A percentile compares a stretch with the other conserved stretches of the same genome.
phyloP scores from a whole-genome alignment of 169 alveolate species.

The Cryptosporidium felis region DNA sequence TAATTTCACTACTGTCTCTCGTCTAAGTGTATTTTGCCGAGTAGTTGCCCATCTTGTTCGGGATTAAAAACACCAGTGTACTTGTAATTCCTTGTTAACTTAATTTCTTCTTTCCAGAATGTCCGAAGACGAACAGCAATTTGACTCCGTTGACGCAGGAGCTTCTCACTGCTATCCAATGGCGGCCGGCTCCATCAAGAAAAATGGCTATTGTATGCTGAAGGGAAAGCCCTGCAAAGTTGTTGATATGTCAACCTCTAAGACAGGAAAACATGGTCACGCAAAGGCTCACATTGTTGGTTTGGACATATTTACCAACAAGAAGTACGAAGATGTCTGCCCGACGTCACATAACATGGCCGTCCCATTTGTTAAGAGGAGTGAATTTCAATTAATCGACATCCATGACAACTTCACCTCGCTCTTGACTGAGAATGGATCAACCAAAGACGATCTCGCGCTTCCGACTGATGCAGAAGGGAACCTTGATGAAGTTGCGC shows the following conservation, averaged over 20 bases:
- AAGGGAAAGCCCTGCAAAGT: slow-evolving; percentile 98
- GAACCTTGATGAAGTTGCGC: slow-evolving; percentile 88
- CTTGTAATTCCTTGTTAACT: no score
- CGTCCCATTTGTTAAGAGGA: slow-evolving; percentile 93
- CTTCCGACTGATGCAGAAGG: slow-evolving; percentile 94
- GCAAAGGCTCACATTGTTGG: slow-evolving; percentile 99
- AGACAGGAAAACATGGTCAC: slow-evolving; percentile 99
- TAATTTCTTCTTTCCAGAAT: no score
- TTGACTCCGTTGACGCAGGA: slow-evolving; percentile 90
- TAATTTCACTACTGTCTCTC: background rate
- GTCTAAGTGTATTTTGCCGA: background rate
- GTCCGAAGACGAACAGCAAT: slow-evolving; percentile 79
- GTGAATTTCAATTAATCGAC: slow-evolving; percentile 91
- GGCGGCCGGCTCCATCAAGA: slow-evolving; percentile 96
- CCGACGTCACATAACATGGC: slow-evolving; percentile 98
- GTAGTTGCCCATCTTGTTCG: no score
- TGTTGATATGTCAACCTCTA: slow-evolving; percentile 93
- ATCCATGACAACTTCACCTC: slow-evolving; percentile 91
- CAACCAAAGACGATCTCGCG: slow-evolving; percentile 93
- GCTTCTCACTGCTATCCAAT: slow-evolving; percentile 94
- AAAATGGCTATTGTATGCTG: slow-evolving; percentile 95
- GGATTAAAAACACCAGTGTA: no score
- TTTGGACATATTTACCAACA: slow-evolving; percentile 96
- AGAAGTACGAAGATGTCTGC: slow-evolving; percentile 95
- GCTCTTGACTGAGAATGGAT: slow-evolving; percentile 92